Evolutionary conservation across 2,329 filamentous ascomycete species (phyloP).

Genomic region (Rhinocladiella similis): DNA sequence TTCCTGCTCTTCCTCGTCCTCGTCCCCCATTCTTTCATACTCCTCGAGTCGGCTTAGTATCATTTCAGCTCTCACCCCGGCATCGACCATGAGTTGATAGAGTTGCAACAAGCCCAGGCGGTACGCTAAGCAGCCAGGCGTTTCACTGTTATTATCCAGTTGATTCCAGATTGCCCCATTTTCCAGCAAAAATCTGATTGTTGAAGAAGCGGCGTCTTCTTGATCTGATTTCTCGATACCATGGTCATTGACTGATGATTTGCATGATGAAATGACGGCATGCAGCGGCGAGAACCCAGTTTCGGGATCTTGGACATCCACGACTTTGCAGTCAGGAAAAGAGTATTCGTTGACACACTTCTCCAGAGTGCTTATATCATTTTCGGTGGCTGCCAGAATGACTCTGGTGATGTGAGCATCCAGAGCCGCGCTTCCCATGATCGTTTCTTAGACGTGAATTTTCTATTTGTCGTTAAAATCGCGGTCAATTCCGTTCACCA

Average conservation of each 20-base stretch:
- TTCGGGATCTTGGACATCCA: constrained; percentile 76
- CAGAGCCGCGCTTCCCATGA: not conserved
- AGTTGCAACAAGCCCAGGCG: constrained; percentile 66
- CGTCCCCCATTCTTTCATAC: constrained; percentile 66
- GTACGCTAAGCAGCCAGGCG: constrained; percentile 82
- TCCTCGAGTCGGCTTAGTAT: constrained; percentile 78
- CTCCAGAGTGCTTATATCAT: constrained; percentile 64
- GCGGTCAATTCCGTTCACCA: not conserved
- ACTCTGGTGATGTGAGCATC: constrained; percentile 44
- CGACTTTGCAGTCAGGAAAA: constrained; percentile 52
- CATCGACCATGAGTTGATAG: constrained; percentile 83
- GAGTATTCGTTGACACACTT: constrained; percentile 26
- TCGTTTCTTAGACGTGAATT: no score
- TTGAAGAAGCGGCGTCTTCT: constrained; percentile 45
- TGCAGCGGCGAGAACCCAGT: constrained; percentile 88
- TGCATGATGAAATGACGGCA: constrained; percentile 79
- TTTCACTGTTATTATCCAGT: constrained; percentile 81
- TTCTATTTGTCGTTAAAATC: not conserved
- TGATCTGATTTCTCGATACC: constrained; percentile 37
- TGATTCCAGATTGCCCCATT: constrained; percentile 98
- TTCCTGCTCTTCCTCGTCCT: constrained; percentile 33
- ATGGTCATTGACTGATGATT: constrained; percentile 27
- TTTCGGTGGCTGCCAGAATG: constrained; percentile 65
- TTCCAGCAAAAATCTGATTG: constrained; percentile 74
- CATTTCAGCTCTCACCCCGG: constrained; percentile 86